Evolutionary conservation across 129 eudicot genomes (phyloP), one percentile per base, ranked within the genome.

Genomic region (Silybum marianum): DNA sequence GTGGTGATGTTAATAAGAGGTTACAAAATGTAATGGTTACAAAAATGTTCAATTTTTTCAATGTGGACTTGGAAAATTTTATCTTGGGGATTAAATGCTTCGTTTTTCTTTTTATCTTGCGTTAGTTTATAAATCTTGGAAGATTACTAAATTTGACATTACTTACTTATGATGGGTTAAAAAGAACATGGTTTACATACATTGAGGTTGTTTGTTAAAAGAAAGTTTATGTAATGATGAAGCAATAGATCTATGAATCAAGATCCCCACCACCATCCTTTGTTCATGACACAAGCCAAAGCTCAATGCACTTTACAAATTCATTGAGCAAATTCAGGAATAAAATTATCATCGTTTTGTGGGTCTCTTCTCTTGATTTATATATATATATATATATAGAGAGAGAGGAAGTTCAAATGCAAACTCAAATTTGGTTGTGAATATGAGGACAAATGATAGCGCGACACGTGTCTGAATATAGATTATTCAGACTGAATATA

Each of bases 201-300:
- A 24, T 18, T 58, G 10, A 18, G 23, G 23, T 58, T 58, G 66
- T 58, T 58, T 58, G 23, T 58, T 58, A 58, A 58, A 58, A 19
- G 66, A 58, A n/a, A 58, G 66, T 58, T 58, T 58, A 58, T 18
- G 66, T 58, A 5, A 3, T 19, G 66, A 58, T 58, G 66, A 58
- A 58, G 23, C 66, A 58, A 18, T 58, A 58, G 66, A 58, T 58
- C 54, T n/a, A 19, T 58, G 66, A 14, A 58, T 58, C 66, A 58
- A 58, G 66, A 58, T 58, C 66, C 66, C 66, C 66, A 58, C 66
- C 66, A 58, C 66, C 66, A 58, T 58, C 23, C 66, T 58, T 58
- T 58, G 66, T 58, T 58, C 22, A 54, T 54, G 4, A 16, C 65
- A 54, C 65, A 54, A 54, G 22, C 65, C 65, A 18, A 54, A 54